Conservation (phyloP, 2,329 filamentous ascomycete genomes). For the Fusarium setosum region DNA sequence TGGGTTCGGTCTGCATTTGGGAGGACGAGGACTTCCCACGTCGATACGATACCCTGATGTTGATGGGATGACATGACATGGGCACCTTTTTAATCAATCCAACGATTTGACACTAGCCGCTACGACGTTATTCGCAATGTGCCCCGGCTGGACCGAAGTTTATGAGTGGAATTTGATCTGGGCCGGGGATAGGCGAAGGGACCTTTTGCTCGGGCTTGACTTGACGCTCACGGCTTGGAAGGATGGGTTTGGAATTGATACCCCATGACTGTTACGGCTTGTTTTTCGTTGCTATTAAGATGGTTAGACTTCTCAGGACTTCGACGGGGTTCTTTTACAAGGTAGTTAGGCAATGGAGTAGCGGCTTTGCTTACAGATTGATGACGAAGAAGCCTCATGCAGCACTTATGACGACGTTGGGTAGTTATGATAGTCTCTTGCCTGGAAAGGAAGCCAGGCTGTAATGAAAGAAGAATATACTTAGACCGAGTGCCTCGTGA, state of each 20-base stretch:
- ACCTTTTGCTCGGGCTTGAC: conserved; percentile 22
- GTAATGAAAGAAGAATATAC: conserved; percentile 26
- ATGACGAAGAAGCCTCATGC: conserved; percentile 22
- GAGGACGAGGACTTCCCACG: conserved; percentile 25
- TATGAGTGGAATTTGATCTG: conserved; percentile 13
- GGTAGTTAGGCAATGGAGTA: conserved; percentile 30
- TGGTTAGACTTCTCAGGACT: conserved; percentile 39
- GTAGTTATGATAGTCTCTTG: conserved; percentile 23
- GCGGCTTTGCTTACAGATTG: conserved; percentile 38
- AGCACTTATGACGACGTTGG: neutral
- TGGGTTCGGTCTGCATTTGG: conserved; percentile 10
- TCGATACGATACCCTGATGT: conserved; percentile 42
- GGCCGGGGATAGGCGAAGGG: conserved; percentile 16
- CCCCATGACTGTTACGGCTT: conserved; percentile 31
- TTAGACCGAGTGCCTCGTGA: neutral
- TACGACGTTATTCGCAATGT: conserved; percentile 5
- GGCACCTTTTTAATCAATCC: conserved; percentile 1
- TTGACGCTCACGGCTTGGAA: conserved; percentile 23
- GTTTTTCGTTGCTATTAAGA: conserved; percentile 27
- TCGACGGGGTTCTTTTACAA: conserved; percentile 20
- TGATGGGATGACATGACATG: conserved; percentile 30
- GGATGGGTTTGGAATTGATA: conserved; percentile 42
- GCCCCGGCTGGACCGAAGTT: conserved; percentile 1
- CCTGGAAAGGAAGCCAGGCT: conserved; percentile 10
- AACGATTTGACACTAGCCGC: conserved; percentile 4